Evolutionary conservation across 352 stramenopile species (phyloP), one percentile per base, ranked within the genome.

Genomic region (Phytophthora hybrid): DNA sequence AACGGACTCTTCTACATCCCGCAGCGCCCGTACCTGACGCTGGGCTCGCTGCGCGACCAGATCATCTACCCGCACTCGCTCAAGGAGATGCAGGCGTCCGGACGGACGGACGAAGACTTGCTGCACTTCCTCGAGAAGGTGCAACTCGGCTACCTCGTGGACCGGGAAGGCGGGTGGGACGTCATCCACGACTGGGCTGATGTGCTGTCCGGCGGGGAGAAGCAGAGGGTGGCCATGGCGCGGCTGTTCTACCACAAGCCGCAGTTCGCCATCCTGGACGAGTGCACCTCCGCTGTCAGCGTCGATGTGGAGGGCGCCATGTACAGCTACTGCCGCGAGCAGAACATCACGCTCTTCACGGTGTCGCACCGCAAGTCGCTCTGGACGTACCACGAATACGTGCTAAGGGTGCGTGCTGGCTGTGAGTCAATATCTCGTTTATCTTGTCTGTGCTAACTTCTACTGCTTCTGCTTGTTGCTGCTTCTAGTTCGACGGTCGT

Each of bases 301-400:
- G 85, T 95, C 16, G 93, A 97, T 65, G 88, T 97, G 4, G 92
- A 98, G 79, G 90, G 89, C 47, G 80, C 70, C 6, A 95, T 98
- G 83, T 98, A 98, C 84, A 85, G 76, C 55, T 78, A 90, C 63
- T 95, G 90, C 70, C 84, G 88, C 39, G 79, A 91, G 62, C 89
- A 96, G 59, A 92, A 93, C 78, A 98, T 98, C 73, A 98, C 92
- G 68, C 80, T 97, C 26, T 97, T 98, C 71, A 97, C 92, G 3
- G 92, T 98, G 39, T 97, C 90, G 63, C 92, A 98, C 71, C 87
- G 93, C 73, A 95, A 96, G 76, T 95, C 88, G 77, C 70, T 98
- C 11, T 97, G 91, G 91, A 89, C 85, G 66, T 96, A 97, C 77
- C 93, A 98, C 76, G 88, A 95, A 82, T 93, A 91, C 72, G 85